phyloP scores from a whole-genome alignment of 2,329 filamentous ascomycete genomes.

The Colletotrichum horii region DNA sequence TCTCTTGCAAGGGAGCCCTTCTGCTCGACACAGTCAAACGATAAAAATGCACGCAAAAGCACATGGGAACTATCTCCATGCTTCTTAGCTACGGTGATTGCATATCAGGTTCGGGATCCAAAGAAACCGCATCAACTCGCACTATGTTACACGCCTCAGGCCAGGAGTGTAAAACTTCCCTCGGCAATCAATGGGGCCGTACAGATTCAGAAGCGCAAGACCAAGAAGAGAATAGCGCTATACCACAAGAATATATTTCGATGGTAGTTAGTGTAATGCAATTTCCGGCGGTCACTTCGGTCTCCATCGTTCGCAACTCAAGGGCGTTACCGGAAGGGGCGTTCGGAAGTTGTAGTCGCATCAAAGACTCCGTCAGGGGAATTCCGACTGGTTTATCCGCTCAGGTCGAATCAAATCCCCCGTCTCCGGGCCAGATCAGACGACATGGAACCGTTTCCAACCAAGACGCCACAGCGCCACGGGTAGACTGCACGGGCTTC shows the following conservation, averaged over 20 bases:
- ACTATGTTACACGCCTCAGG: background rate
- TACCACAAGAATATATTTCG: fast-evolving
- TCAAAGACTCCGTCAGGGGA: background rate
- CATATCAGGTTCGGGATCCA: background rate
- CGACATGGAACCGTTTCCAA: background rate
- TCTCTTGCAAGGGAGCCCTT: background rate
- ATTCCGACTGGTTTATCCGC: background rate
- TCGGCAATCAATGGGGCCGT: background rate
- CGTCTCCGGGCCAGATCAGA: background rate
- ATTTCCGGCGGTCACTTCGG: fast-evolving
- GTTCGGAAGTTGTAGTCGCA: background rate
- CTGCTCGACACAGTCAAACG: background rate
- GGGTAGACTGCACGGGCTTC: background rate
- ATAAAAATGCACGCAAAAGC: background rate
- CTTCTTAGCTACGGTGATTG: background rate
- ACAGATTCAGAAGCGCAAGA: background rate
- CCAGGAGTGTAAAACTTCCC: background rate
- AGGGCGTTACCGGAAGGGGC: background rate
- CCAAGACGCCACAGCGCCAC: background rate
- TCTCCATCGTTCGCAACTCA: background rate
- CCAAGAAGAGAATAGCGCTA: background rate
- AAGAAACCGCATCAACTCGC: background rate
- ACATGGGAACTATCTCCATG: background rate
- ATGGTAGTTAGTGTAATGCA: fast-evolving
- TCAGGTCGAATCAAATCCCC: background rate